Evolutionary conservation across 352 stramenopile species (phyloP), one percentile per base, ranked within the genome.

Genomic region (Peronospora destructor): DNA sequence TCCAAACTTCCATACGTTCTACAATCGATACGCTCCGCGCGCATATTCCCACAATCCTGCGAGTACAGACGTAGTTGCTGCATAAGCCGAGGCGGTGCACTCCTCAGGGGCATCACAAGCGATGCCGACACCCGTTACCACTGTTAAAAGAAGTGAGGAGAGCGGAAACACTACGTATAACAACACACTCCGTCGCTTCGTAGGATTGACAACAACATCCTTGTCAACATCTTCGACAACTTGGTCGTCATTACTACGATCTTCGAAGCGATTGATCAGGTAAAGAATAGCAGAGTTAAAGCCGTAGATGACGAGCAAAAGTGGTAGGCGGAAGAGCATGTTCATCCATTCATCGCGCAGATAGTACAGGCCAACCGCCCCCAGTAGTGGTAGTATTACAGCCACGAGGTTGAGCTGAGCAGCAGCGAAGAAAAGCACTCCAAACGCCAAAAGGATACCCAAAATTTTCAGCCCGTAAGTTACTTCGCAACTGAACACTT

Each of bases 311-410:
- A 86, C 54, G 4, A 79, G 58, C 39, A 88, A 41, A 25, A 85
- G 64, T 16, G 81, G 81, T 8, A 85, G 53, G 1, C 81, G 71
- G 21, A 87, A 72, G 13, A 89, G 47, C 77, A 91, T 89, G 59
- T 87, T 87, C 61, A 87, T 69, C 81, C 81, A 91, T 62, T 84
- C 76, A 25, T 70, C 66, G 17, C 81, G 71, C 16, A 91, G 28
- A 41, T 82, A 68, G 49, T 88, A 91, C 2, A 91, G 59, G 9
- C 47, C 66, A 14, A 64, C 41, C 1, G 64, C 73, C 16, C 71
- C 57, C 16, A 75, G 37, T 1, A 83, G 61, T 0, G 74, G 73
- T 3, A 89, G 42, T 38, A 81, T 71, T 3, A 75, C 68, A 6
- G 72, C 71, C 17, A 86, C 56, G 4, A 87, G 36, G 33, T 85